phyloP scores from a whole-genome alignment of 2,329 filamentous ascomycete genomes.

The Nothophaeocryptopus gaeumannii region DNA sequence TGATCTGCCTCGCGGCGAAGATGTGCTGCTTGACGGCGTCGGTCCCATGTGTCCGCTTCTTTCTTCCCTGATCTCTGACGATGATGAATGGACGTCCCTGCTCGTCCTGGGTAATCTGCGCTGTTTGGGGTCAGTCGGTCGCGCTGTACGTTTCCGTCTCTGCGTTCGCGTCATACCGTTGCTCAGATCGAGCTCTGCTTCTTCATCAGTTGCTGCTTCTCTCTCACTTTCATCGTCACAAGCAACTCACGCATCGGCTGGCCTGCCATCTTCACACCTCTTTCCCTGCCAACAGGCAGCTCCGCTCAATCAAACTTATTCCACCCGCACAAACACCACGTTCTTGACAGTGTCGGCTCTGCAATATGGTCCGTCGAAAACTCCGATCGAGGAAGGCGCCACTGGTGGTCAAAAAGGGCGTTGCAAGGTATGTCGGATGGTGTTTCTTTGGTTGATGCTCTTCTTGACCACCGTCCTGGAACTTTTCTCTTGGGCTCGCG shows the following conservation, averaged over 20 bases:
- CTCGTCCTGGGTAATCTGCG: conserved; percentile 90
- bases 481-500: conserved; percentile 4
- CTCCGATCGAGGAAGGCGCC: neutral
- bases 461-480: conserved; percentile 3
- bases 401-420: neutral
- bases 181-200: conserved; percentile 73
- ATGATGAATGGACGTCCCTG: conserved; percentile 96
- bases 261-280: conserved; percentile 49
- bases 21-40: conserved; percentile 99
- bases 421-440: conserved; percentile 1
- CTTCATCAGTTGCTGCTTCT: conserved; percentile 13
- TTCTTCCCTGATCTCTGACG: conserved; percentile 96
- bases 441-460: neutral
- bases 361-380: conserved; percentile 9
- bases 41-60: conserved; percentile 93
- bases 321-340: conserved; percentile 1
- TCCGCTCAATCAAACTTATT: neutral
- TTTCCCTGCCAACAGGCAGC: conserved; percentile 8
- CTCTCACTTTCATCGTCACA: conserved; percentile 53
- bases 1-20: conserved; percentile 89
- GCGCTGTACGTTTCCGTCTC: neutral
- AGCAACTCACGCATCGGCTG: conserved; percentile 58
- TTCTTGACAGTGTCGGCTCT: neutral
- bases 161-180: conserved; percentile 60
- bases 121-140: conserved; percentile 39